These are phyloP conservation scores for Taxawa tesnikishii DNA, from an alignment of 2,329 filamentous ascomycete genomes.

Conservation along the genomic window DNA sequence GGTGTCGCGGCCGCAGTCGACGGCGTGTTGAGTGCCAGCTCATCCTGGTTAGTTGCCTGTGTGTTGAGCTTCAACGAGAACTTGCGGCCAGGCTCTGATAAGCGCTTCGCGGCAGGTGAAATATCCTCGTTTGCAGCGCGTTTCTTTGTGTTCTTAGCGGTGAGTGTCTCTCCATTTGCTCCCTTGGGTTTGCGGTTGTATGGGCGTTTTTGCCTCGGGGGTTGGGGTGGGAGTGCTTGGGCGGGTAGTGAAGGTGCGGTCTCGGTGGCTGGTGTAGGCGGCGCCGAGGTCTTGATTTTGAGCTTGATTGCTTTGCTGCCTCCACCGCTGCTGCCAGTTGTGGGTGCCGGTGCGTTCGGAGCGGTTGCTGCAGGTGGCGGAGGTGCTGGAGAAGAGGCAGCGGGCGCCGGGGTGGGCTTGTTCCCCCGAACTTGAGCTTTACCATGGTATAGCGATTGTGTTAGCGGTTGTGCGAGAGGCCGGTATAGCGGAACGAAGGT, in stretches of 20 bases:
- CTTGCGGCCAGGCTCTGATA: slow-evolving; percentile 14
- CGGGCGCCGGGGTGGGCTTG: no score
- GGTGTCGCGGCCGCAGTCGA: slow-evolving; percentile 11
- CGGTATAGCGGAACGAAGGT: no score
- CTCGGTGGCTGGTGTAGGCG: slow-evolving; percentile 15
- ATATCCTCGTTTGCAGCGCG: slow-evolving; percentile 20
- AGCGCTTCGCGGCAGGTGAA: slow-evolving; percentile 19
- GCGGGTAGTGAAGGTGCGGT: slow-evolving; percentile 16
- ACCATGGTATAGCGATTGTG: slow-evolving; percentile 5
- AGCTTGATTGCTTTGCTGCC: slow-evolving; percentile 24
- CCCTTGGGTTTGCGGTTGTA: slow-evolving; percentile 19
- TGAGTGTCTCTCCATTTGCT: slow-evolving; percentile 17
- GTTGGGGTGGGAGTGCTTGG: slow-evolving; percentile 14
- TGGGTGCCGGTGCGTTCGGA: slow-evolving; percentile 14
- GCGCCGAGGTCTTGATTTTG: slow-evolving; percentile 19
- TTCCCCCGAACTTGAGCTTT: slow-evolving; percentile 12
- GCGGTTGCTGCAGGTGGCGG: slow-evolving; percentile 88
- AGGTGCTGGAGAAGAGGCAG: slow-evolving; percentile 95
- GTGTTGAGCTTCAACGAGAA: slow-evolving; percentile 19
- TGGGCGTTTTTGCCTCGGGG: slow-evolving; percentile 12
- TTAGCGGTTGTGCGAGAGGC: not conserved
- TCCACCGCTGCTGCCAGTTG: slow-evolving; percentile 7
- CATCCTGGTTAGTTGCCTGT: slow-evolving; percentile 36
- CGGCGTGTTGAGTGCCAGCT: slow-evolving; percentile 42
- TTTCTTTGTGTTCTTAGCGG: slow-evolving; percentile 20